A percentile compares a stretch with the other conserved stretches of the same genome.
phyloP scores from a whole-genome alignment of 805 yeast genomes.

The Yarrowia osloensis region DNA sequence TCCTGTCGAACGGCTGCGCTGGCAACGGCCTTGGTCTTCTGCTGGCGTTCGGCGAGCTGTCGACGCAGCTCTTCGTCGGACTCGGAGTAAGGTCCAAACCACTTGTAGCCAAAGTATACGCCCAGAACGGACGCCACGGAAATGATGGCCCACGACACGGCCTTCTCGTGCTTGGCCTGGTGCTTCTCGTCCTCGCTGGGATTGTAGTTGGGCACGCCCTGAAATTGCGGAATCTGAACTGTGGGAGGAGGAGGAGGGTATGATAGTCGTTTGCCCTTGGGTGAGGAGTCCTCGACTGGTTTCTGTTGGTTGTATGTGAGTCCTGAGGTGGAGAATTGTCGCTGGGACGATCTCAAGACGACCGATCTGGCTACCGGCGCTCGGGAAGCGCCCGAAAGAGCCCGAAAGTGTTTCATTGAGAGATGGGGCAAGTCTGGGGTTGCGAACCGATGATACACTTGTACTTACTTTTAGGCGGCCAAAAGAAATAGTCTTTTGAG shows the following conservation, averaged over 20 bases:
- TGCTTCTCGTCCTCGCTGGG: constrained; percentile 7
- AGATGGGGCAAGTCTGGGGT: no score
- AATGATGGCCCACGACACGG: neutral
- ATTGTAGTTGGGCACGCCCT: neutral
- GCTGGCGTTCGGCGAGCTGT: neutral
- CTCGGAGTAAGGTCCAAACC: constrained; percentile 9
- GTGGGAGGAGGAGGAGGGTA: constrained; percentile 26
- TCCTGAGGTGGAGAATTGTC: no score
- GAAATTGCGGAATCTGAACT: neutral
- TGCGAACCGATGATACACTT: no score
- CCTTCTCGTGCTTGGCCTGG: constrained; percentile 6
- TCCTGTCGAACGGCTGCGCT: constrained; percentile 3
- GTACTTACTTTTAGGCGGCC: no score
- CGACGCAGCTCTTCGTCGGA: constrained; percentile 3
- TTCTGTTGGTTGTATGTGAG: no score
- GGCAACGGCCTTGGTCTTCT: constrained; percentile 7
- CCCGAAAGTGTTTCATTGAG: no score
- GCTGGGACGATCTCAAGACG: no score
- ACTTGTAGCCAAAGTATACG: constrained; percentile 6
- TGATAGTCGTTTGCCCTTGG: neutral
- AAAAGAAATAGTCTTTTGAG: no score
- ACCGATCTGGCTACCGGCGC: no score
- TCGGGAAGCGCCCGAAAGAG: no score
- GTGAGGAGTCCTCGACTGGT: no score
- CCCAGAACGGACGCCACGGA: neutral